Conservation (phyloP, 306 rosid species). For the Corylus americana region DNA sequence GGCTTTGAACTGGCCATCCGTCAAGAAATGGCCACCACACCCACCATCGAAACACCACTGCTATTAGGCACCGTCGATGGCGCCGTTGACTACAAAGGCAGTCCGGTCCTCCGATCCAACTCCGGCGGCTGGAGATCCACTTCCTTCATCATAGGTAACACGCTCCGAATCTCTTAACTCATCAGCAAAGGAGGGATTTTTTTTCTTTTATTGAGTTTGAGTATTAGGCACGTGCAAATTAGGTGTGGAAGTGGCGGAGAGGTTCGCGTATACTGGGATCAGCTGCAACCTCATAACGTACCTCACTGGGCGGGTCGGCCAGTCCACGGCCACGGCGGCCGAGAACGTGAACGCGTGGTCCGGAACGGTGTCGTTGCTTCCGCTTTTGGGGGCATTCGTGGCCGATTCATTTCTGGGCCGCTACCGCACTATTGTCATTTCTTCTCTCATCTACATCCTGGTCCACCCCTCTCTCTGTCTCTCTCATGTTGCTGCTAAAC, state of each 20-base stretch:
- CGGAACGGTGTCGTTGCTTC: constrained; percentile 38
- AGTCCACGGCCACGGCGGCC: constrained; percentile 44
- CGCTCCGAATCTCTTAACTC: no score
- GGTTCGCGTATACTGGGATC: constrained; percentile 47
- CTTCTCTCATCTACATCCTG: constrained; percentile 43
- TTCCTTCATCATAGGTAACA: constrained; percentile 38
- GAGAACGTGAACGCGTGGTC: constrained; percentile 41
- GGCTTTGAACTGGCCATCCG: no score
- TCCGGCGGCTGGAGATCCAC: constrained; percentile 61
- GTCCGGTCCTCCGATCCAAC: constrained; percentile 19
- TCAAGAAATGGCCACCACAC: not conserved
- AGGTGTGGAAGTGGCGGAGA: constrained; percentile 56
- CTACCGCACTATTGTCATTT: constrained; percentile 36
- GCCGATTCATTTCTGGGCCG: constrained; percentile 50
- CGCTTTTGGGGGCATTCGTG: constrained; percentile 45
- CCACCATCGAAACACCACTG: constrained; percentile 17
- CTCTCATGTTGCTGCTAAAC: no score
- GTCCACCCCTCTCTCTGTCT: not conserved
- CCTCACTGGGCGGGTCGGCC: constrained; percentile 42
- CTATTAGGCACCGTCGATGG: constrained; percentile 32
- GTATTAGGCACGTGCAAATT: no score
- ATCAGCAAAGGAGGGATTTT: no score
- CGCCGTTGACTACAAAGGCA: constrained; percentile 38
- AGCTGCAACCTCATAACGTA: constrained; percentile 38
- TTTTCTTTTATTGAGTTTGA: no score